phyloP scores from a whole-genome alignment of 108 stramenopile species.

The Asterionellopsis glacialis region DNA sequence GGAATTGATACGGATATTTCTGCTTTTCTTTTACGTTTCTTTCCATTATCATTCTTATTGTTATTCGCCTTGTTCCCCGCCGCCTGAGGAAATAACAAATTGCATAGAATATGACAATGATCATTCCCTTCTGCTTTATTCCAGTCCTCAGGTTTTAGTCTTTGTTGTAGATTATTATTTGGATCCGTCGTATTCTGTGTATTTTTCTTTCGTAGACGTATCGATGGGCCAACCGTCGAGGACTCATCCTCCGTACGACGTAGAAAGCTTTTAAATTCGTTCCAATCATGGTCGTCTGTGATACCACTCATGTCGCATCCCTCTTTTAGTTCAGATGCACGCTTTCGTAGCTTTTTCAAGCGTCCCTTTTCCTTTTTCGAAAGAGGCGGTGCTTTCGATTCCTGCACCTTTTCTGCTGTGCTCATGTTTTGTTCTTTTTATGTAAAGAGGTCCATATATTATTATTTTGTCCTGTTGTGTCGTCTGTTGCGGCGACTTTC shows the following conservation, averaged over 20 bases:
- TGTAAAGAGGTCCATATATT: too few relatives aligned
- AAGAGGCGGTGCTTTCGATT: neutral
- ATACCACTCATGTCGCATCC: conserved; percentile 25
- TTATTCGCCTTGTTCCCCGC: neutral
- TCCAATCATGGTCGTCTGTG: conserved; percentile 14
- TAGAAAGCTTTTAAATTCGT: conserved; percentile 22
- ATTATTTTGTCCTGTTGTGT: too few relatives aligned
- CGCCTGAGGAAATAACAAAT: conserved; percentile 29
- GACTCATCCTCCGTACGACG: neutral
- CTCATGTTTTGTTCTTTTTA: too few relatives aligned
- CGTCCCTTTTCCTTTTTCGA: conserved; percentile 26
- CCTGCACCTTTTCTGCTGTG: too few relatives aligned
- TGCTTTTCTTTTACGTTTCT: conserved; percentile 16
- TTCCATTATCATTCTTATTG: neutral
- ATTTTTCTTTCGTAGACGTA: neutral
- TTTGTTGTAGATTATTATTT: conserved; percentile 9
- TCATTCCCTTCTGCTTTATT: conserved; percentile 56
- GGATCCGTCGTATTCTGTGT: conserved; percentile 10
- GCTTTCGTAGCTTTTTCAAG: conserved; percentile 29
- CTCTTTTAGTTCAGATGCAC: conserved; percentile 3
- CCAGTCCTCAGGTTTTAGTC: conserved; percentile 21
- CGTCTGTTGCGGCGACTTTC: too few relatives aligned
- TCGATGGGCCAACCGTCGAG: neutral
- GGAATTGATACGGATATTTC: conserved; percentile 30
- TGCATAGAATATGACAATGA: conserved; percentile 63